Evolutionary conservation across 2,329 filamentous ascomycete genomes (phyloP), one percentile per base, ranked within the genome.

Genomic region (Stromatinia cepivora): DNA sequence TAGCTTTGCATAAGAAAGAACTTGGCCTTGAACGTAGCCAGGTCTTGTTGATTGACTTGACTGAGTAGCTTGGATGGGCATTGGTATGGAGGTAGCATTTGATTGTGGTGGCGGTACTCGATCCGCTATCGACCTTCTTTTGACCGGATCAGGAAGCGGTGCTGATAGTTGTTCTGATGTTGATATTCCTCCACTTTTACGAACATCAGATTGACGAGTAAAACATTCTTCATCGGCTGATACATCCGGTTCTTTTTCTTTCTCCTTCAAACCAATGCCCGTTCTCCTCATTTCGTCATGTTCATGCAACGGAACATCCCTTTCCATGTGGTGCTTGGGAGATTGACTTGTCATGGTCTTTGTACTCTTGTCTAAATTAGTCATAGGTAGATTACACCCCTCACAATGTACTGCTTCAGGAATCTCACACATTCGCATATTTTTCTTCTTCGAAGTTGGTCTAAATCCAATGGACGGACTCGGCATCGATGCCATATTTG

Each of bases 101-200:
- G 10, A 1, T 22, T 66, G 53, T 36, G 53, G 22, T n/a, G 34
- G 46, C 5, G n/a, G 15, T 53, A 39, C 61, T 46, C 7, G 34
- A 15, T 62, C 50, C 36, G 36, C 3, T 36, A 22, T 68, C 25
- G n/a, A 46, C 15, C 31, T 28, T 63, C 67, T 57, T 54, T 70
- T 70, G 20, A 10, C 39, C 54, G 57, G 63, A 46, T 71, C 70
- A n/a, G 56, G 22, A 31, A 64, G 34, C 11, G 67, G 56, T 17
- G 48, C n/a, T 20, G 45, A 34, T 28, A 6, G 17, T 48, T n/a
- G 58, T 34, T 66, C 54, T 34, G 42, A 42, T 20, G 15, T 45
- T 17, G 9, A 15, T 28, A 36, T 52, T 46, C 58, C 57, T 25
- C 34, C 57, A 28, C 46, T 54, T 31, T 13, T 28, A 36, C 66